phyloP scores from a whole-genome alignment of 768 basidiomycete species.

The Boletus sp. region DNA sequence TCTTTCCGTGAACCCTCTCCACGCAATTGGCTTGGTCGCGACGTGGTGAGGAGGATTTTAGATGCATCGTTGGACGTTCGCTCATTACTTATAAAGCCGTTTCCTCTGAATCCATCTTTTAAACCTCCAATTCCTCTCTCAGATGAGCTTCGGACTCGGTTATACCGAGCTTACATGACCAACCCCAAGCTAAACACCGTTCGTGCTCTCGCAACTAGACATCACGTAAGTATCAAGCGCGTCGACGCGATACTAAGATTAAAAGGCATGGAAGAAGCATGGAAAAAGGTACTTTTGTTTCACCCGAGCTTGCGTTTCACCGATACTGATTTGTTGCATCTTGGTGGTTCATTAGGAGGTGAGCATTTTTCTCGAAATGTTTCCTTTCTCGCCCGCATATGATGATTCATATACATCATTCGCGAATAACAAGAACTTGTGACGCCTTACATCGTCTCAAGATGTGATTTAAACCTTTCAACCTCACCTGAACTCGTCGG shows the following conservation, averaged over 20 bases:
- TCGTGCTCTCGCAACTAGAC: conserved; percentile 57
- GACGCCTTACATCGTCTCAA: conserved; percentile 62
- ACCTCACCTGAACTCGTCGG: conserved; percentile 60
- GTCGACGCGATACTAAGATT: conserved; percentile 81
- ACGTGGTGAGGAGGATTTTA: conserved; percentile 46
- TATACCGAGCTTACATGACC: conserved; percentile 62
- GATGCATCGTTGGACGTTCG: not conserved
- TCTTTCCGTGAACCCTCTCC: conserved; percentile 36
- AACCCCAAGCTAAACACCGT: conserved; percentile 56
- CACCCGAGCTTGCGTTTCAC: conserved; percentile 1
- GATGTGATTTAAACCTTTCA: conserved; percentile 62
- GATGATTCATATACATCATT: conserved; percentile 68
- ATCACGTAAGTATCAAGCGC: conserved; percentile 72
- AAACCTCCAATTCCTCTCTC: conserved; percentile 77
- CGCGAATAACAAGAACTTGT: conserved; percentile 62
- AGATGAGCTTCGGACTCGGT: conserved; percentile 49
- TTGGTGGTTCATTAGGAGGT: conserved; percentile 37
- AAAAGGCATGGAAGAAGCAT: conserved; percentile 72
- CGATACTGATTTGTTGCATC: conserved; percentile 5
- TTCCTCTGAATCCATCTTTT: conserved; percentile 83
- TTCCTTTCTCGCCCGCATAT: not conserved
- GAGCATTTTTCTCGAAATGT: conserved; percentile 18
- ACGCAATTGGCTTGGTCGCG: conserved; percentile 61
- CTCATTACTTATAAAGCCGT: conserved; percentile 52
- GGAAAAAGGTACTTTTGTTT: conserved; percentile 61